Evolutionary conservation across 371 early-diverging fungal genomes (phyloP).

Genomic region (Saksenaea oblongispora): DNA sequence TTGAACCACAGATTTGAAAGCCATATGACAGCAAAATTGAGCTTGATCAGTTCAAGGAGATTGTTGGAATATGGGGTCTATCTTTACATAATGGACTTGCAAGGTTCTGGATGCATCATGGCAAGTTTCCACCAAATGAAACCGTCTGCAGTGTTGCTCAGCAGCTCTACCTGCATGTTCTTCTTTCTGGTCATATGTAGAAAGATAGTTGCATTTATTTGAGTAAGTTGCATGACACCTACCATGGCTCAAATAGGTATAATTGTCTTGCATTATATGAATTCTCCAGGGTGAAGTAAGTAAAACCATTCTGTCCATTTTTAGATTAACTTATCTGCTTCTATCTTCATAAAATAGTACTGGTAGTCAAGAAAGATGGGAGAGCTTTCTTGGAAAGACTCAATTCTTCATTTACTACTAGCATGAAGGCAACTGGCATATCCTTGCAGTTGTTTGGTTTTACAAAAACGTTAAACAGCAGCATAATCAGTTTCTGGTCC

Average conservation of each 20-base stretch:
- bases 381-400: not conserved
- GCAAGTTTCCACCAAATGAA: not conserved
- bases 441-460: not conserved
- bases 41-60: too few relatives aligned
- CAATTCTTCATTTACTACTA: not conserved
- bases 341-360: not conserved
- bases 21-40: too few relatives aligned
- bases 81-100: not conserved
- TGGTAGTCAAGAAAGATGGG: not conserved
- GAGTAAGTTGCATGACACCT: not conserved
- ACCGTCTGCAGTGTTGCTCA: not conserved
- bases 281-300: not conserved
- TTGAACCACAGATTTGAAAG: too few relatives aligned
- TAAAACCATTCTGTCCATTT: not conserved
- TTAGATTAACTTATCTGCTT: not conserved
- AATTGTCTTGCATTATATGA: not conserved
- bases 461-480: too few relatives aligned
- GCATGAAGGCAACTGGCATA: not conserved
- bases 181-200: not conserved
- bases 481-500: too few relatives aligned
- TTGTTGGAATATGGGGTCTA: too few relatives aligned
- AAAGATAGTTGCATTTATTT: not conserved
- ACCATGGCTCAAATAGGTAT: not conserved
- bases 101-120: not conserved
- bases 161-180: not conserved